Conservation (phyloP, 176 grass and related monocot species). For the Sorghum bicolor region DNA sequence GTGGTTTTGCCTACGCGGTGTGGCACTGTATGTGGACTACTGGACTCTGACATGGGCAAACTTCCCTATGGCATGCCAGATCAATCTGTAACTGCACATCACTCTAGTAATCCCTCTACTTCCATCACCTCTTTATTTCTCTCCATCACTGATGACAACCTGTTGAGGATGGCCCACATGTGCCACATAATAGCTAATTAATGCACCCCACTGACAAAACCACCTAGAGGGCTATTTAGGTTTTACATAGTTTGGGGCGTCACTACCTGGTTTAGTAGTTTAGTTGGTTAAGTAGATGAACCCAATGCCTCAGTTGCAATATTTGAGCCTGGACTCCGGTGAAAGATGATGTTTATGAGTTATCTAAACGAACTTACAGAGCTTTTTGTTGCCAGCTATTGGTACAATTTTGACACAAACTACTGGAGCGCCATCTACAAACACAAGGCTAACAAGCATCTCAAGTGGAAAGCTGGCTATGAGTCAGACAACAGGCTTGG, state of each 20-base stretch:
- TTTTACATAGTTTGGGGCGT: neutral
- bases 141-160: neutral
- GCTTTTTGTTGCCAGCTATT: slow-evolving; percentile 46
- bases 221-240: neutral
- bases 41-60: neutral
- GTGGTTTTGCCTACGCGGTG: neutral
- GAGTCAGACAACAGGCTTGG: slow-evolving; percentile 61
- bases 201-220: neutral
- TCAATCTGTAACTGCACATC: neutral
- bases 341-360: slow-evolving; percentile 6
- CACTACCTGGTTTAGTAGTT: neutral
- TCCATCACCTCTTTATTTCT: neutral
- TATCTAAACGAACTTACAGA: slow-evolving; percentile 1
- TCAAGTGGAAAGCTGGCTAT: slow-evolving; percentile 97
- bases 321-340: neutral
- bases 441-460: slow-evolving; percentile 59
- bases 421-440: slow-evolving; percentile 79
- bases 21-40: neutral
- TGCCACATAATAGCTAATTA: neutral
- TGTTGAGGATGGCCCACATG: neutral
- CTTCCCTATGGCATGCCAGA: neutral
- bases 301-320: neutral
- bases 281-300: neutral
- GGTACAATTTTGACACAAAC: slow-evolving; percentile 74
- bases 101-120: neutral